These are phyloP conservation scores for Bidens hawaiensis DNA, from an alignment of 140 eudicot genomes.

Conservation along the genomic window DNA sequence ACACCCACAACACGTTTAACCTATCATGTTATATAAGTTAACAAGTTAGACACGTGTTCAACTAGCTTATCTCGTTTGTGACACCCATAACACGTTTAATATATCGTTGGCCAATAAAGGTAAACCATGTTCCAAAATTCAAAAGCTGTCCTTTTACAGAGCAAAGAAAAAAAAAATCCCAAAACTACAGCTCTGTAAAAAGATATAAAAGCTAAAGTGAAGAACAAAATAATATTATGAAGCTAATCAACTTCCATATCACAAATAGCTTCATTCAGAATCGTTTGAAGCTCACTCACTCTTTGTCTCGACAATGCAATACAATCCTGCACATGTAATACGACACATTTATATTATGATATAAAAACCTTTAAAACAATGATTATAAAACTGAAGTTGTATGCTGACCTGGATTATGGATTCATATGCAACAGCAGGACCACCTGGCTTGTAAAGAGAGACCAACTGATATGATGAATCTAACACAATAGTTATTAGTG, in stretches of 20 bases:
- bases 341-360: no score
- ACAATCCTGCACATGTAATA: conserved; percentile 75
- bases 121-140: conserved; percentile 24
- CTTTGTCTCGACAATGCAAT: conserved; percentile 73
- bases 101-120: conserved; percentile 5
- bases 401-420: conserved; percentile 67
- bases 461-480: conserved; percentile 75
- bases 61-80: no score
- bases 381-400: neutral
- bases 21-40: no score
- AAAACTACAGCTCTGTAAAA: conserved; percentile 6
- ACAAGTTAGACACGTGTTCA: no score
- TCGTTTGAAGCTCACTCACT: conserved; percentile 60
- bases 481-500: conserved; percentile 66
- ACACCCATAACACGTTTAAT: no score
- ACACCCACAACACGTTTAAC: no score
- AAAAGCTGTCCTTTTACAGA: conserved; percentile 4
- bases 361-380: neutral
- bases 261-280: conserved; percentile 68
- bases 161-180: conserved; percentile 21
- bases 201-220: conserved; percentile 1
- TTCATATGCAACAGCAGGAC: conserved; percentile 62
- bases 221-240: conserved; percentile 8
- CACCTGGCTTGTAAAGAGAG: conserved; percentile 89
- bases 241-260: conserved; percentile 82